phyloP scores from a whole-genome alignment of 2,329 filamentous ascomycete genomes.

The Arthrobotrys conoides region DNA sequence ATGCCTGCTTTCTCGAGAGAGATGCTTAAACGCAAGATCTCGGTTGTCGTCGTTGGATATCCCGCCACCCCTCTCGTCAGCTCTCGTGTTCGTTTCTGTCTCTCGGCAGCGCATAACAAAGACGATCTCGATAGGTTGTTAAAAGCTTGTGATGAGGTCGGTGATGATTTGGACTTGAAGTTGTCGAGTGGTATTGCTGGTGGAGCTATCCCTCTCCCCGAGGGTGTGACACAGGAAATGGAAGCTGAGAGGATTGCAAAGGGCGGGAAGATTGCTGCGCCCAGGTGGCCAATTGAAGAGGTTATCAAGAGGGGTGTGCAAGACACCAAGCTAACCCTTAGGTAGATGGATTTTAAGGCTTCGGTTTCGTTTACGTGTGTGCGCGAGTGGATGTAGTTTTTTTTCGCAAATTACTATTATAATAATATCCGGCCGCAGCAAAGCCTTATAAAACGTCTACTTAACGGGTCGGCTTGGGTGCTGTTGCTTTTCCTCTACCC shows the following conservation, averaged over 20 bases:
- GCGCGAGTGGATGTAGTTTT: conserved; percentile 1
- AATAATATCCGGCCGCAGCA: conserved; percentile 2
- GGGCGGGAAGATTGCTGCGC: conserved; percentile 73
- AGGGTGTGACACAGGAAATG: conserved; percentile 78
- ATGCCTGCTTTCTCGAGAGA: conserved; percentile 98
- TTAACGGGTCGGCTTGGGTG: conserved; percentile 6
- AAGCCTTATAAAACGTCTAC: conserved; percentile 9
- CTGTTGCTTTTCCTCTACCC: background rate
- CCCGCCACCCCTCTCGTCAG: conserved; percentile 95
- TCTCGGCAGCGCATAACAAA: conserved; percentile 97
- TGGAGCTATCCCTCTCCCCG: conserved; percentile 81
- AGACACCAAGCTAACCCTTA: conserved; percentile 80
- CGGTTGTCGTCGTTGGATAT: conserved; percentile 96
- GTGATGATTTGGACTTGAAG: conserved; percentile 92
- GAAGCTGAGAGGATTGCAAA: conserved; percentile 77
- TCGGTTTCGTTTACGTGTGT: background rate
- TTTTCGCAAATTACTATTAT: conserved; percentile 1
- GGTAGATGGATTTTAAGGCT: conserved; percentile 68
- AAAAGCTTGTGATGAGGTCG: conserved; percentile 90
- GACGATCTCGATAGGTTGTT: conserved; percentile 94
- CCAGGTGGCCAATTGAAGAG: conserved; percentile 83
- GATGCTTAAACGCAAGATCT: conserved; percentile 98
- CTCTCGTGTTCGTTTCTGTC: conserved; percentile 93
- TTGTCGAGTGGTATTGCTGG: conserved; percentile 97
- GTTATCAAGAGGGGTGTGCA: conserved; percentile 80